Evolutionary conservation across 139 green algal species (phyloP), one percentile per base, ranked within the genome.

Genomic region (Chlamydomonas eustigma): DNA sequence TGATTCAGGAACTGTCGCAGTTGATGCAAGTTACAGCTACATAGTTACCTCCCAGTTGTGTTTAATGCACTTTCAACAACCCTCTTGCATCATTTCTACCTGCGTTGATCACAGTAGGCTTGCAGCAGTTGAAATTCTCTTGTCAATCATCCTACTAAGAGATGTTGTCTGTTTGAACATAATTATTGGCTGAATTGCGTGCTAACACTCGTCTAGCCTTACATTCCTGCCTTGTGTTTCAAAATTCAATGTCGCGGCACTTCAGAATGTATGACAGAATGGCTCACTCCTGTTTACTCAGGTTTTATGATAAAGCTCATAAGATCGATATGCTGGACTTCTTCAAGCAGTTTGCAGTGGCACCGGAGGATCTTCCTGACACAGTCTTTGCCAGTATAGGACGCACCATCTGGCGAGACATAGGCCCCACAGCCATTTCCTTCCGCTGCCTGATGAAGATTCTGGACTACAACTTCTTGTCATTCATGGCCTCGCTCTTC

Each of bases 381-480:
- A 90, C 89, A 4, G 88, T 94, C 28, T 91, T 93, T 67, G 80
- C 81, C 3, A 87, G 73, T 73, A 78, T 96, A 22, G 92, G 94
- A 0, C 82, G 94, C 38, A 89, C 91, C 28, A 87, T 97, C 18
- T 97, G 90, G 88, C 86, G 88, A 22, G 95, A 98, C 80, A 81
- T 97, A 8, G 94, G 94, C 3, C 73, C 64, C 30, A 93, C 92
- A 1, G 91, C 93, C 2, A 37, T 97, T 34, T 73, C 70, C 30
- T 98, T 97, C 88, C 85, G 95, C 28, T 30, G 95, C 51, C 37
- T 96, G 4, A 91, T 91, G 78, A 98, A 98, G 82, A 58, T 89
- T 8, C 32, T 95, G 5, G 92, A 97, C 81, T 97, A 93, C 85
- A 97, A 96, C 80, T 88, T 96, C 38, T 74, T 97, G 64, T 83